phyloP scores from a whole-genome alignment of 306 rosid species.

The Vicia sativa region DNA sequence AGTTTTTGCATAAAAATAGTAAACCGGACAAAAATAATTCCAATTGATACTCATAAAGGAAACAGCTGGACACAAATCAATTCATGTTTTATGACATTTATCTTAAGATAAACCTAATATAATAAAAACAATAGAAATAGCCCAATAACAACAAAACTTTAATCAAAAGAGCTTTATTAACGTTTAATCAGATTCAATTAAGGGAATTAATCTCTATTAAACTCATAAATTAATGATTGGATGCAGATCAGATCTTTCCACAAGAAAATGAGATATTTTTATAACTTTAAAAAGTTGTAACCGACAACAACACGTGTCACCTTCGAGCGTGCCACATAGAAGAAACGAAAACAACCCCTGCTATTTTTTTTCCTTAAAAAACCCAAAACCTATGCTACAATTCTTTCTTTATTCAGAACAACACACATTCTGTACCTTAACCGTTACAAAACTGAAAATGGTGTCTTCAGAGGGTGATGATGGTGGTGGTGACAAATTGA shows the following conservation, averaged over 20 bases:
- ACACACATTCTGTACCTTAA: slow-evolving; percentile 7
- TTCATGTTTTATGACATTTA: no score
- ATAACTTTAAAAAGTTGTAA: background rate
- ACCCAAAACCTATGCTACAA: background rate
- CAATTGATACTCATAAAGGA: no score
- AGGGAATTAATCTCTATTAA: background rate
- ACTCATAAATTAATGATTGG: background rate
- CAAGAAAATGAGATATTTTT: no score
- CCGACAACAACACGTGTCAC: slow-evolving; percentile 15
- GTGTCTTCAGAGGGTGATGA: slow-evolving; percentile 31
- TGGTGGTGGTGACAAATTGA: slow-evolving; percentile 37
- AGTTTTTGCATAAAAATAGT: no score
- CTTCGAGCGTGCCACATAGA: background rate
- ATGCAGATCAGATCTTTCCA: background rate
- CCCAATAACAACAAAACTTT: background rate
- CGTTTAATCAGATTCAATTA: background rate
- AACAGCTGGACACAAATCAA: no score
- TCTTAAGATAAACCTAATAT: background rate
- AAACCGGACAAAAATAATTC: no score
- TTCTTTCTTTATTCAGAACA: background rate
- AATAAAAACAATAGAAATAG: background rate
- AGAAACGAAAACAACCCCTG: background rate
- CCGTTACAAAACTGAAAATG: slow-evolving; percentile 37
- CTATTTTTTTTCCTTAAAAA: slow-evolving; percentile 27
- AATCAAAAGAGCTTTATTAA: background rate